A percentile compares a stretch with the other conserved stretches of the same genome.
These are phyloP conservation scores for Inonotus obliquus DNA, from an alignment of 1,284 basidiomycete species.

Conservation along the genomic window DNA sequence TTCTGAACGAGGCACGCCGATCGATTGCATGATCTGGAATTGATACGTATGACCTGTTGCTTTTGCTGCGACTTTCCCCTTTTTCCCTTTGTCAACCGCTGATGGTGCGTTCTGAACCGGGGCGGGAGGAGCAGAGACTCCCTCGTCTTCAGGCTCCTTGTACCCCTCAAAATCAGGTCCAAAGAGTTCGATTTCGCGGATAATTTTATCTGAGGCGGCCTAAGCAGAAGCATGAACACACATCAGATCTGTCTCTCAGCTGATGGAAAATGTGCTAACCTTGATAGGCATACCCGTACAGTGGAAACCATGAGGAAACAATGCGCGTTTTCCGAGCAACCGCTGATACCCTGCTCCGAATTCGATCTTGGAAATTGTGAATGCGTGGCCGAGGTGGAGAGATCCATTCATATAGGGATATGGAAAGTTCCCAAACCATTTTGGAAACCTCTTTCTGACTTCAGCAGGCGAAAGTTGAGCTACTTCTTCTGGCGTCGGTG, in stretches of 20 bases:
- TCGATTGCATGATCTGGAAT: slow-evolving; percentile 98
- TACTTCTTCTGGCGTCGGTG: slow-evolving; percentile 67
- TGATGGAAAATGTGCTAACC: slow-evolving; percentile 43
- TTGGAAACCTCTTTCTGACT: slow-evolving; percentile 75
- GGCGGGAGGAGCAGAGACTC: slow-evolving; percentile 29
- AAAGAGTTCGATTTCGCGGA: slow-evolving; percentile 96
- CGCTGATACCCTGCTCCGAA: slow-evolving; percentile 95
- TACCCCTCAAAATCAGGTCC: slow-evolving; percentile 86
- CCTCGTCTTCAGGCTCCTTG: slow-evolving; percentile 41
- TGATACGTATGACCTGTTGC: slow-evolving; percentile 94
- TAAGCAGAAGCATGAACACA: slow-evolving; percentile 29
- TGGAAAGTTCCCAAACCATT: slow-evolving; percentile 97
- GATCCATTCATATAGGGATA: slow-evolving; percentile 99
- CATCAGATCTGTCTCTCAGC: not conserved
- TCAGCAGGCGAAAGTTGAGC: slow-evolving; percentile 59
- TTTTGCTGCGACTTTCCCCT: slow-evolving; percentile 94
- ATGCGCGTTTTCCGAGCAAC: slow-evolving; percentile 90
- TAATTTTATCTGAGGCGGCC: slow-evolving; percentile 95
- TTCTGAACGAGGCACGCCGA: slow-evolving; percentile 82
- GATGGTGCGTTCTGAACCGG: slow-evolving; percentile 31
- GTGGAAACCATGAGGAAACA: slow-evolving; percentile 97
- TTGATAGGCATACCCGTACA: slow-evolving; percentile 99
- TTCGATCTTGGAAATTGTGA: slow-evolving; percentile 98
- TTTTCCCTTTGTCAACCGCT: slow-evolving; percentile 82
- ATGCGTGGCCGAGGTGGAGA: slow-evolving; percentile 95